phyloP scores from a whole-genome alignment of 768 basidiomycete species.

The Tulasnella sp. region DNA sequence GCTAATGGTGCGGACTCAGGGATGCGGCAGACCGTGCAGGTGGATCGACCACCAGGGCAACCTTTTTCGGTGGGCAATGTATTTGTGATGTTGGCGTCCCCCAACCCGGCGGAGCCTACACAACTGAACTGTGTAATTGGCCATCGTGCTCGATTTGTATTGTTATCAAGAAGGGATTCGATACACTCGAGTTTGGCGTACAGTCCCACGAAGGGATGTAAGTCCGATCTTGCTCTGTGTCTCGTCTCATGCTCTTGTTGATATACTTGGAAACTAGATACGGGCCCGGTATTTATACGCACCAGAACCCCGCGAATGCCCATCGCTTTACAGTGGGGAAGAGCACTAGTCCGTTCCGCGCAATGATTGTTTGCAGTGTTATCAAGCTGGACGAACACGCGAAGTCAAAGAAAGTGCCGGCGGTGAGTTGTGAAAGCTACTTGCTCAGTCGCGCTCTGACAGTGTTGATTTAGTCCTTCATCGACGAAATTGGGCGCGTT shows the following conservation, averaged over 20 bases:
- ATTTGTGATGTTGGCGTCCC: slow-evolving; percentile 4
- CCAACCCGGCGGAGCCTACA: neutral
- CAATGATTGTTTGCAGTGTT: neutral
- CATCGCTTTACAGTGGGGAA: slow-evolving; percentile 2
- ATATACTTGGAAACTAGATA: neutral
- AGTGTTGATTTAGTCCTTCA: neutral
- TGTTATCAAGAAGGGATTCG: slow-evolving; percentile 2
- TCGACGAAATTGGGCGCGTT: neutral
- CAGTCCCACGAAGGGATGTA: neutral
- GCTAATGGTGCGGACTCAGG: neutral
- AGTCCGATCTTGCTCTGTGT: neutral
- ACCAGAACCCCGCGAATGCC: neutral
- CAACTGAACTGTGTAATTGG: neutral
- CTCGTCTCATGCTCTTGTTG: neutral
- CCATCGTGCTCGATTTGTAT: slow-evolving; percentile 3
- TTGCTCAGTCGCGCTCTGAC: neutral
- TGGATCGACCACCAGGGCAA: neutral
- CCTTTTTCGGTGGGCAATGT: slow-evolving; percentile 1
- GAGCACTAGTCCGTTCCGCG: neutral
- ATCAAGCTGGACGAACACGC: neutral
- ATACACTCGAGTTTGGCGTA: neutral
- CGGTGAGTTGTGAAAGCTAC: neutral
- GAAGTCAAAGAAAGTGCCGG: neutral
- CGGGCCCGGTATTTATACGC: neutral
- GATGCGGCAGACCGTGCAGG: neutral